Evolutionary conservation across 805 yeast species (phyloP).

Genomic region (Huiozyma sinensis): DNA sequence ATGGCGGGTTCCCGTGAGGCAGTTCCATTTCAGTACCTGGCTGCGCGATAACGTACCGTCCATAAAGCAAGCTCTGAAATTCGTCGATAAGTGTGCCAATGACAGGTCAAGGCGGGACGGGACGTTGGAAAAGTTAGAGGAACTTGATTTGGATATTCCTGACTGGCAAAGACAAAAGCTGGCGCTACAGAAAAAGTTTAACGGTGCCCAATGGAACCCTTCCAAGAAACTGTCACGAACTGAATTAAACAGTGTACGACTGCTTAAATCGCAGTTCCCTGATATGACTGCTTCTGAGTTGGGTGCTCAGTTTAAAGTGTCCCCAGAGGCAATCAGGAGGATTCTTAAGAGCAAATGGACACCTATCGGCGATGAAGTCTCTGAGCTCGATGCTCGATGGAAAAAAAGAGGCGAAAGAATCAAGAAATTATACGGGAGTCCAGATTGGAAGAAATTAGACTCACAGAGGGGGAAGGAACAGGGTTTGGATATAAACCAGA

Average conservation of each 20-base stretch:
- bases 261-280: constrained; percentile 47
- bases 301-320: constrained; percentile 53
- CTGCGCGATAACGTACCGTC: background rate
- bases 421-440: constrained; percentile 14
- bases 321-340: constrained; percentile 76
- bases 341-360: constrained; percentile 69
- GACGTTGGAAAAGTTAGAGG: constrained; percentile 10
- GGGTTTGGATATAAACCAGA: too few species aligned
- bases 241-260: constrained; percentile 54
- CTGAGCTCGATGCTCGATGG: constrained; percentile 42
- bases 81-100: background rate
- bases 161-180: constrained; percentile 64
- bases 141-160: constrained; percentile 23
- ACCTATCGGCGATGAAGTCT: constrained; percentile 48
- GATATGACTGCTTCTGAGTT: constrained; percentile 47
- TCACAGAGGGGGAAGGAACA: too few species aligned
- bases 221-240: constrained; percentile 53
- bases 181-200: constrained; percentile 51
- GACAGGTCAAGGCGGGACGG: constrained; percentile 3
- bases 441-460: background rate
- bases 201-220: constrained; percentile 56
- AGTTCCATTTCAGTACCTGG: background rate
- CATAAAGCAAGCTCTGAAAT: background rate
- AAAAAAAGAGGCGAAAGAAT: constrained; percentile 35
- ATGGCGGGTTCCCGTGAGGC: background rate